Evolutionary conservation across 495 filamentous ascomycete genomes (phyloP).

Genomic region (Penicillium ochrochloron): DNA sequence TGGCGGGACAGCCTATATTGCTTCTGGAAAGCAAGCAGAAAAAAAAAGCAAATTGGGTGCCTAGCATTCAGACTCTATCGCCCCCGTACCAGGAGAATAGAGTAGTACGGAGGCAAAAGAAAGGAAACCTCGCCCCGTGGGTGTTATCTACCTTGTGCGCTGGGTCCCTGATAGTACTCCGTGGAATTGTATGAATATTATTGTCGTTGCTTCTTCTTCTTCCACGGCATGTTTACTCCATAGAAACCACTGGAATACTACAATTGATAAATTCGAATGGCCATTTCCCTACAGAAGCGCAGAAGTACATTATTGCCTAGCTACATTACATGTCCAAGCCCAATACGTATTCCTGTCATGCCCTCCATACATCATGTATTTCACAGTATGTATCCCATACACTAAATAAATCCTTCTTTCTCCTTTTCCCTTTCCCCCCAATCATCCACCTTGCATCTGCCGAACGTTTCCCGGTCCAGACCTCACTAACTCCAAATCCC

Average conservation of each 20-base stretch:
- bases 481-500: conserved; percentile 18
- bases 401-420: not conserved
- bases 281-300: not conserved
- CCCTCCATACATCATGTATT: not conserved
- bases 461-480: conserved; percentile 31
- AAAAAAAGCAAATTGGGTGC: not conserved
- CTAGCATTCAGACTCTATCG: not conserved
- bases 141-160: not conserved
- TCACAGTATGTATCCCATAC: not conserved
- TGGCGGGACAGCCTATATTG: not conserved
- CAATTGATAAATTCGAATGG: not conserved
- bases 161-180: not conserved
- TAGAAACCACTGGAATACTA: not conserved
- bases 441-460: conserved; percentile 29
- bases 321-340: not conserved
- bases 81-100: not conserved
- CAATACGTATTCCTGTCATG: not conserved
- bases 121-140: not conserved
- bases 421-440: not conserved
- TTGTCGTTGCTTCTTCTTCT: not conserved
- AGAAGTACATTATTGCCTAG: not conserved
- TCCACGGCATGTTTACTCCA: not conserved
- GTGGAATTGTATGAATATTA: not conserved
- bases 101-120: not conserved
- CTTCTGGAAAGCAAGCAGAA: not conserved